Conservation (phyloP, 139 green algal genomes). For the Micractinium conductrix region DNA sequence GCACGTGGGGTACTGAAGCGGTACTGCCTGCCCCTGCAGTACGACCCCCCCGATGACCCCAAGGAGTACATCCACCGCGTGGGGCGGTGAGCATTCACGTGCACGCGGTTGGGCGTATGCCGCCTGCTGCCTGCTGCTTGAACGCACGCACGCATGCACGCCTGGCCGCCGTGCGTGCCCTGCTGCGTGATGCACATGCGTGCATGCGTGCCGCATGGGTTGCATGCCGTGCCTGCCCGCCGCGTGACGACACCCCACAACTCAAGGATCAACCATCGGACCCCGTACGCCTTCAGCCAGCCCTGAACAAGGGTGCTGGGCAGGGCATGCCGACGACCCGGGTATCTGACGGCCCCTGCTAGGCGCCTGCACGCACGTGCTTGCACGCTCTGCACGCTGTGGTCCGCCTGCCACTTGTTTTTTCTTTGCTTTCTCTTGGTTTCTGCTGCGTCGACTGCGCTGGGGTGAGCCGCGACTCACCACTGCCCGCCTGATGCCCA, state of each 20-base stretch:
- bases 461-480: too few species aligned
- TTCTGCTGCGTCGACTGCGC: too few species aligned
- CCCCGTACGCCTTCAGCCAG: neutral
- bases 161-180: too few species aligned
- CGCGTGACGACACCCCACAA: neutral
- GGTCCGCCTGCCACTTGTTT: neutral
- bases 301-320: neutral
- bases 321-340: slow-evolving; percentile 1
- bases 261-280: slow-evolving; percentile 23
- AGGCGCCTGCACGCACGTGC: too few species aligned
- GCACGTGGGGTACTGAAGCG: too few species aligned
- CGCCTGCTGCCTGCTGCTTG: neutral
- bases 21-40: slow-evolving; percentile 66
- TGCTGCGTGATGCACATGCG: neutral
- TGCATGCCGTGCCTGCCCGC: neutral
- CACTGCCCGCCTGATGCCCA: too few species aligned
- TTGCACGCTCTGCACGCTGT: too few species aligned
- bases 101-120: too few species aligned
- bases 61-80: slow-evolving; percentile 95
- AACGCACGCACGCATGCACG: neutral
- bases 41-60: slow-evolving; percentile 96
- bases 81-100: slow-evolving; percentile 51
- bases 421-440: too few species aligned
- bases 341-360: neutral
- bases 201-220: neutral